A percentile compares a stretch with the other conserved stretches of the same genome.
phyloP scores from a whole-genome alignment of 352 stramenopile species.

The Phytophthora fragariaefolia region DNA sequence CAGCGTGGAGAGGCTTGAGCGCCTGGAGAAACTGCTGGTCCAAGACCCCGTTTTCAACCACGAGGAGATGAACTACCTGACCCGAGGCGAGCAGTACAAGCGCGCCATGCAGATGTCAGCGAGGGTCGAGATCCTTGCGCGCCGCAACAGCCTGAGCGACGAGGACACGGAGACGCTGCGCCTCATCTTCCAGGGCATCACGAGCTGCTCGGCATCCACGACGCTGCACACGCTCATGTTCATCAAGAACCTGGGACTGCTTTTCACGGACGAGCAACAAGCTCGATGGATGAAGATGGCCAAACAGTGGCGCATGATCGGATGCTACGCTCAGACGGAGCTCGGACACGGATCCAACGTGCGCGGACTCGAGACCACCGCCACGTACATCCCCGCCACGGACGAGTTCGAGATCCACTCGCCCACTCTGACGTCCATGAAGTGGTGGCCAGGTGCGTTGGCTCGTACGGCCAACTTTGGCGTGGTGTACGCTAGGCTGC shows the following conservation, averaged over 20 bases:
- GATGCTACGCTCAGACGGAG: slow-evolving; percentile 90
- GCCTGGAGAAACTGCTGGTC: slow-evolving; percentile 64
- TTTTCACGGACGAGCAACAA: slow-evolving; percentile 79
- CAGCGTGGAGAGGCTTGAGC: slow-evolving; percentile 60
- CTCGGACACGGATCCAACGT: slow-evolving; percentile 88
- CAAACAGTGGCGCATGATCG: slow-evolving; percentile 75
- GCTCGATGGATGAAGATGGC: slow-evolving; percentile 71
- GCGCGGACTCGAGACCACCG: slow-evolving; percentile 91
- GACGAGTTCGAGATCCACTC: slow-evolving; percentile 96
- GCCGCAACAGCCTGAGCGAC: slow-evolving; percentile 54
- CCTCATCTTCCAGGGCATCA: slow-evolving; percentile 58
- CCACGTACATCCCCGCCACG: slow-evolving; percentile 85
- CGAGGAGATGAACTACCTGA: slow-evolving; percentile 71
- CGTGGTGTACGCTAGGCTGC: slow-evolving; percentile 87
- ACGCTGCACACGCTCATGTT: slow-evolving; percentile 81
- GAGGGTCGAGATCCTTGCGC: slow-evolving; percentile 61
- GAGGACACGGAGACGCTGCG: slow-evolving; percentile 69
- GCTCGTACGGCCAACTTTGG: slow-evolving; percentile 95
- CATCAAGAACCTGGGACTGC: slow-evolving; percentile 64
- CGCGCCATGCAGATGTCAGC: slow-evolving; percentile 63
- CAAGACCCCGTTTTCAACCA: slow-evolving; percentile 62
- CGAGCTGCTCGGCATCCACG: slow-evolving; percentile 59
- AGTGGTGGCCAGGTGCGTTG: slow-evolving; percentile 97
- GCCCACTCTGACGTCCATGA: slow-evolving; percentile 94
- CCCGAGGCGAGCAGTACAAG: slow-evolving; percentile 69